Evolutionary conservation across 352 stramenopile species (phyloP).

Genomic region (Phytophthora chlamydospora): DNA sequence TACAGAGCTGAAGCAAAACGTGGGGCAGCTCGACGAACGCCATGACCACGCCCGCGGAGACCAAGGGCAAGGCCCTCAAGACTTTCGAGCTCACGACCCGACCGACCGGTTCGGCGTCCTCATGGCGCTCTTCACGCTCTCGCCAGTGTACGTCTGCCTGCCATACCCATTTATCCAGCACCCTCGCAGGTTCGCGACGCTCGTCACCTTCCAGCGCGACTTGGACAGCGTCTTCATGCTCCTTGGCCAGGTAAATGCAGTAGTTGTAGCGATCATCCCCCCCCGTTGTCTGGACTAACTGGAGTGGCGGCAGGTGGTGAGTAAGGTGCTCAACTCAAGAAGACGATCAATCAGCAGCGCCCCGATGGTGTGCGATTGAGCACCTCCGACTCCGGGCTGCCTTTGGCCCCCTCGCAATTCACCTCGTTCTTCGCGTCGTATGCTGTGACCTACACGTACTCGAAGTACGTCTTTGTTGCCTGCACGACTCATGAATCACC

Average conservation of each 20-base stretch:
- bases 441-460: conserved; percentile 68
- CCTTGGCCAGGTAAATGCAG: conserved; percentile 57
- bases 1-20: conserved; percentile 18
- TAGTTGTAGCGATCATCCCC: too few species aligned
- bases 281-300: background rate
- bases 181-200: conserved; percentile 67
- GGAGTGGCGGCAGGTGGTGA: conserved; percentile 46
- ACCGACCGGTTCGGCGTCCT: conserved; percentile 71
- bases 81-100: conserved; percentile 77
- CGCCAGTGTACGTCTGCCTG: conserved; percentile 58
- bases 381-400: conserved; percentile 69
- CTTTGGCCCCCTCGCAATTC: conserved; percentile 81
- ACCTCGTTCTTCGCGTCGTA: conserved; percentile 80
- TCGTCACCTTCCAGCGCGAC: conserved; percentile 82
- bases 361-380: conserved; percentile 63
- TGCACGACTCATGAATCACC: conserved; percentile 5
- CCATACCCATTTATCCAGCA: background rate
- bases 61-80: conserved; percentile 34
- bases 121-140: conserved; percentile 78
- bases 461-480: conserved; percentile 37
- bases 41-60: conserved; percentile 19
- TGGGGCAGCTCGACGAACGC: conserved; percentile 2
- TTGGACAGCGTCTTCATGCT: conserved; percentile 73
- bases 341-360: conserved; percentile 68
- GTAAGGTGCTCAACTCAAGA: conserved; percentile 81